These are phyloP conservation scores for Tuber indicum DNA, from an alignment of 495 filamentous ascomycete genomes.

Conservation along the genomic window DNA sequence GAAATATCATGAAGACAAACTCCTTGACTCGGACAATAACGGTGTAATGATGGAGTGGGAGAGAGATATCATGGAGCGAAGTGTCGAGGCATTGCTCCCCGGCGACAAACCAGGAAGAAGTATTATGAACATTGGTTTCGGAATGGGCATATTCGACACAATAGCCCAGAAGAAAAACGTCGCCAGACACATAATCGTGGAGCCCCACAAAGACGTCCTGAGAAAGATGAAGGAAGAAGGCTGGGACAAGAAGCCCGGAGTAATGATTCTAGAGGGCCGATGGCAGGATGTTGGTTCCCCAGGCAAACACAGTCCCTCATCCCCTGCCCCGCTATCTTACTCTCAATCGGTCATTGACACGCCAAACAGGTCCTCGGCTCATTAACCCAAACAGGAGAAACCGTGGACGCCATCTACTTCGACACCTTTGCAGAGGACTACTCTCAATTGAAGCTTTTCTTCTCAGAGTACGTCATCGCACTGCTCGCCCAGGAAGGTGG, in stretches of 20 bases:
- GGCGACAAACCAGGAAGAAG: slow-evolving; percentile 52
- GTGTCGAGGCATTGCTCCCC: slow-evolving; percentile 59
- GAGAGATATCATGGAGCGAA: slow-evolving; percentile 75
- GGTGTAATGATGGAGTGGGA: slow-evolving; percentile 99
- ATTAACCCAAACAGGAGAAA: slow-evolving; percentile 60
- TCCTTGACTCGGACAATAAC: slow-evolving; percentile 69
- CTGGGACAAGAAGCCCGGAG: slow-evolving; percentile 59
- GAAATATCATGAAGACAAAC: slow-evolving; percentile 63
- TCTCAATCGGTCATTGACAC: background rate
- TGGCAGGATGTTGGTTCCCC: slow-evolving; percentile 37
- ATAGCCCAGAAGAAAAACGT: slow-evolving; percentile 68
- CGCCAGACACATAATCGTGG: slow-evolving; percentile 71
- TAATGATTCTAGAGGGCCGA: slow-evolving; percentile 54
- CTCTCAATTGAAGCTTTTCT: slow-evolving; percentile 73
- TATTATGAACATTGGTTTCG: slow-evolving; percentile 87
- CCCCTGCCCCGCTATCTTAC: background rate
- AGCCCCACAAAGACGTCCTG: slow-evolving; percentile 81
- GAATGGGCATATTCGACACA: slow-evolving; percentile 92
- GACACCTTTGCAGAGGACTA: slow-evolving; percentile 97
- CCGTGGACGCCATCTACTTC: slow-evolving; percentile 92
- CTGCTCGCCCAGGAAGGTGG: slow-evolving; percentile 62
- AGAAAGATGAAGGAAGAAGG: slow-evolving; percentile 58
- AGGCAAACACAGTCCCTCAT: background rate
- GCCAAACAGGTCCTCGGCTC: slow-evolving; percentile 65
- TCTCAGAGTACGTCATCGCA: slow-evolving; percentile 75